A percentile compares a stretch with the other conserved stretches of the same genome.
phyloP scores from a whole-genome alignment of 768 basidiomycete species.

The Trametes maxima region DNA sequence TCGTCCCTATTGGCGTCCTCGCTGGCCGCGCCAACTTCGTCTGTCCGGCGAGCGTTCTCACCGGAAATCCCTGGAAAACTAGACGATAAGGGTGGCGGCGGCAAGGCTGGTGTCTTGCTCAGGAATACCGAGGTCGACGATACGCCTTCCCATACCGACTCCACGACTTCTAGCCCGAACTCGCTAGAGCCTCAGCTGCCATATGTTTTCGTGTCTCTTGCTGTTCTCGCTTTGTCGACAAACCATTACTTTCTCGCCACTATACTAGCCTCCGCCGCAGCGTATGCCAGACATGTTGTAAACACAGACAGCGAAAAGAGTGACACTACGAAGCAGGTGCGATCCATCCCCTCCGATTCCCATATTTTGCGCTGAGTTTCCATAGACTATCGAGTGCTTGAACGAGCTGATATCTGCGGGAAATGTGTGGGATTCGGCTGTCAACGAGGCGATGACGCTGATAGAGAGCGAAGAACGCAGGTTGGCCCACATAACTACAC shows the following conservation, averaged over 20 bases:
- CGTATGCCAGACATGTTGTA: slow-evolving; percentile 21
- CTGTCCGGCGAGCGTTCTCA: slow-evolving; percentile 23
- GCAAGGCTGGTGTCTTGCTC: slow-evolving; percentile 6
- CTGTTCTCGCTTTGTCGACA: slow-evolving; percentile 26
- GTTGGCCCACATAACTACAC: slow-evolving; percentile 37
- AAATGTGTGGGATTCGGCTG: slow-evolving; percentile 70
- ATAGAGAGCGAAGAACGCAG: slow-evolving; percentile 73
- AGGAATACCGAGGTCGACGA: not conserved
- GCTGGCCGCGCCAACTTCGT: slow-evolving; percentile 41
- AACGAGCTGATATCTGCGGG: slow-evolving; percentile 70
- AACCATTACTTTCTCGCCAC: slow-evolving; percentile 27
- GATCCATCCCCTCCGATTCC: slow-evolving; percentile 22
- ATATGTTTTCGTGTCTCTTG: slow-evolving; percentile 25
- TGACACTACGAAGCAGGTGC: slow-evolving; percentile 26
- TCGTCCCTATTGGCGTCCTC: slow-evolving; percentile 71
- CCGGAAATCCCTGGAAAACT: slow-evolving; percentile 29
- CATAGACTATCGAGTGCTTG: slow-evolving; percentile 64
- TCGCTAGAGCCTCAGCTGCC: slow-evolving; percentile 17
- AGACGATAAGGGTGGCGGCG: slow-evolving; percentile 13
- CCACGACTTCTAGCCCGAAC: not conserved
- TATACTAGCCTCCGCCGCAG: slow-evolving; percentile 22
- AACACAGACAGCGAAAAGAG: slow-evolving; percentile 17
- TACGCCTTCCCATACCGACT: not conserved
- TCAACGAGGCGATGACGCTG: slow-evolving; percentile 65
- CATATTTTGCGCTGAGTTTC: not conserved